These are phyloP conservation scores for Alnus glutinosa DNA, from an alignment of 306 rosid genomes.

Conservation along the genomic window DNA sequence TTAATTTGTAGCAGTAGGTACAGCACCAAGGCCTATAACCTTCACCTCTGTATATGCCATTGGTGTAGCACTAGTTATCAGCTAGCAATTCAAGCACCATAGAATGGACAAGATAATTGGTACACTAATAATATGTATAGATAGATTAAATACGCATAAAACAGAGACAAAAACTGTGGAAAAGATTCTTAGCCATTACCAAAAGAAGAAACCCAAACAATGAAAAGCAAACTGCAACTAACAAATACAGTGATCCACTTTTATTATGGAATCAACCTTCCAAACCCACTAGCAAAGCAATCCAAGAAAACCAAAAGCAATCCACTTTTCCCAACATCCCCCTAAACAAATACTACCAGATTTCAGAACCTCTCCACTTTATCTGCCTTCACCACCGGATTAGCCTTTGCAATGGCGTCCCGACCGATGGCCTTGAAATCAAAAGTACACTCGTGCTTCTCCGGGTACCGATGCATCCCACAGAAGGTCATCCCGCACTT, in stretches of 20 bases:
- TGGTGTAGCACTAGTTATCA: too few species aligned
- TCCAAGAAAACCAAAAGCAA: background rate
- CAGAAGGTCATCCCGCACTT: constrained; percentile 60
- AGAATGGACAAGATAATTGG: background rate
- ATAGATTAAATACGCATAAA: background rate
- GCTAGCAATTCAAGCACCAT: background rate
- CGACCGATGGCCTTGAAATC: constrained; percentile 47
- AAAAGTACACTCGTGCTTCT: constrained; percentile 50
- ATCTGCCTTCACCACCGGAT: constrained; percentile 51
- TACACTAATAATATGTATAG: background rate
- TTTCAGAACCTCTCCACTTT: constrained; percentile 37
- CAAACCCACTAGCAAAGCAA: background rate
- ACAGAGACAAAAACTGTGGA: background rate
- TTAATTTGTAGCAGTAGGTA: too few species aligned
- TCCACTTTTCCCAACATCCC: background rate
- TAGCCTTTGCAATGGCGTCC: constrained; percentile 49
- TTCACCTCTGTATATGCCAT: too few species aligned
- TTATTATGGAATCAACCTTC: background rate
- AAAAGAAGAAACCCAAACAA: background rate
- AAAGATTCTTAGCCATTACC: background rate
- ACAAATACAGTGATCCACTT: background rate
- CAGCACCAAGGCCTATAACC: too few species aligned
- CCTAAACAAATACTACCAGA: background rate
- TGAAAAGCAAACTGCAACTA: background rate
- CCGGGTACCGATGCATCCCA: constrained; percentile 56